Percentiles rank a stretch among this genome's conserved stretches.
Evolutionary conservation across 2,329 filamentous ascomycete species (phyloP).

Genomic region (Diplocarpon rosae): DNA sequence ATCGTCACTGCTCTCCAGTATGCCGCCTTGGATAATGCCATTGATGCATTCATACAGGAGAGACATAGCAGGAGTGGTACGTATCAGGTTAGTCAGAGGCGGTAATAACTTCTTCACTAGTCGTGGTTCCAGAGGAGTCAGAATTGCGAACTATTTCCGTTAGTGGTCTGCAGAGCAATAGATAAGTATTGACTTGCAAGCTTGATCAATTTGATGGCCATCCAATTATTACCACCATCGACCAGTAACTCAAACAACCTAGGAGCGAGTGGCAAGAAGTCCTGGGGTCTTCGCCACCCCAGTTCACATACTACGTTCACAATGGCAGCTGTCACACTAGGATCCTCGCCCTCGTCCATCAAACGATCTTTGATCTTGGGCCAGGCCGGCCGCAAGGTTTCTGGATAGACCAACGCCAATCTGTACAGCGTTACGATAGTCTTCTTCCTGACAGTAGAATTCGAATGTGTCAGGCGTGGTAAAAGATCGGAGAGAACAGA

Average conservation of each 20-base stretch:
- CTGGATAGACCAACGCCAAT: constrained; percentile 89
- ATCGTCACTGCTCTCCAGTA: constrained; percentile 72
- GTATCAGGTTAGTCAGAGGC: constrained; percentile 83
- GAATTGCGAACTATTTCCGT: constrained; percentile 67
- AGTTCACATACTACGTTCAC: constrained; percentile 96
- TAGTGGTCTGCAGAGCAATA: constrained; percentile 48
- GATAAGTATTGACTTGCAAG: constrained; percentile 44
- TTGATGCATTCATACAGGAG: constrained; percentile 96
- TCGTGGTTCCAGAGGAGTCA: constrained; percentile 86
- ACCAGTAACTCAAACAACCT: constrained; percentile 87
- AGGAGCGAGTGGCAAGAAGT: constrained; percentile 86
- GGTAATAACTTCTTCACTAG: constrained; percentile 85
- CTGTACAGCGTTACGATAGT: constrained; percentile 90
- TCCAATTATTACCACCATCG: constrained; percentile 94
- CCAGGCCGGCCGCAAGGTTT: constrained; percentile 86
- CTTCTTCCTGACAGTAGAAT: constrained; percentile 84
- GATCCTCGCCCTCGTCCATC: constrained; percentile 81
- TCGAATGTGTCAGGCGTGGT: constrained; percentile 76
- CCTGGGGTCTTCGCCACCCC: constrained; percentile 84
- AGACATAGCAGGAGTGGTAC: constrained; percentile 96
- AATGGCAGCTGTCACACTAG: constrained; percentile 88
- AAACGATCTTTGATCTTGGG: constrained; percentile 93
- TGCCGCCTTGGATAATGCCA: constrained; percentile 93
- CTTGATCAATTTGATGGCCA: constrained; percentile 99
- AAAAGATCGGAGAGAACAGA: constrained; percentile 80